Evolutionary conservation across 345 rosid species (phyloP).

Genomic region (Lumnitzera racemosa): DNA sequence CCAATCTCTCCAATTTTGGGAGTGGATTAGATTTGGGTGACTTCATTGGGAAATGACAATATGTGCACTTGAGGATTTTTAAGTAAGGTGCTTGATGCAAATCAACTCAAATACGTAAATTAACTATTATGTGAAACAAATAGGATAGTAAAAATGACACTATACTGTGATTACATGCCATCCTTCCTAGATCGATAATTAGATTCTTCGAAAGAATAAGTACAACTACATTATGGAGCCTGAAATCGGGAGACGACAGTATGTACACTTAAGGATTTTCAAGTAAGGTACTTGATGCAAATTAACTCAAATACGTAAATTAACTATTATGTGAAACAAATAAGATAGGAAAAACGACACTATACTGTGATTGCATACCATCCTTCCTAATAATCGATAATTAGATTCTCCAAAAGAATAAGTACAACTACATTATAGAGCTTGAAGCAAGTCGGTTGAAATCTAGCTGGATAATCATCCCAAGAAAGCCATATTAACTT

Average conservation of each 20-base stretch:
- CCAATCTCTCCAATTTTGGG: neutral
- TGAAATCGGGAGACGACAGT: neutral
- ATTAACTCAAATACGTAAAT: neutral
- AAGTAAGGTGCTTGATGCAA: too few relatives aligned
- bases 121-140: too few relatives aligned
- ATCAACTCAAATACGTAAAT: too few relatives aligned
- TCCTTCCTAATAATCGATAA: neutral
- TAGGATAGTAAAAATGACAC: too few relatives aligned
- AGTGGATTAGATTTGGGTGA: neutral
- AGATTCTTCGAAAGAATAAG: too few relatives aligned
- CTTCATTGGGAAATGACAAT: too few relatives aligned
- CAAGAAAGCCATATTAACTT: slow-evolving; percentile 17
- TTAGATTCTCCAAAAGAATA: neutral
- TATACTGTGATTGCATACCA: slow-evolving; percentile 3
- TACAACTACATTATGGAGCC: too few relatives aligned
- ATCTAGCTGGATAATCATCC: slow-evolving; percentile 1
- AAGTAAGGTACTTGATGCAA: neutral
- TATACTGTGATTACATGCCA: too few relatives aligned
- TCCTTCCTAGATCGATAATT: too few relatives aligned
- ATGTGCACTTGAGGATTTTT: too few relatives aligned
- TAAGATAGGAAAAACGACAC: too few relatives aligned
- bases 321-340: too few relatives aligned
- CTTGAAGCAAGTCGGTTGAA: slow-evolving; percentile 1
- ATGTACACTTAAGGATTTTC: slow-evolving; percentile 1
- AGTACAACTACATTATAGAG: slow-evolving; percentile 3